Evolutionary conservation across 257 asterid species (phyloP).

Genomic region (Petrea volubilis): DNA sequence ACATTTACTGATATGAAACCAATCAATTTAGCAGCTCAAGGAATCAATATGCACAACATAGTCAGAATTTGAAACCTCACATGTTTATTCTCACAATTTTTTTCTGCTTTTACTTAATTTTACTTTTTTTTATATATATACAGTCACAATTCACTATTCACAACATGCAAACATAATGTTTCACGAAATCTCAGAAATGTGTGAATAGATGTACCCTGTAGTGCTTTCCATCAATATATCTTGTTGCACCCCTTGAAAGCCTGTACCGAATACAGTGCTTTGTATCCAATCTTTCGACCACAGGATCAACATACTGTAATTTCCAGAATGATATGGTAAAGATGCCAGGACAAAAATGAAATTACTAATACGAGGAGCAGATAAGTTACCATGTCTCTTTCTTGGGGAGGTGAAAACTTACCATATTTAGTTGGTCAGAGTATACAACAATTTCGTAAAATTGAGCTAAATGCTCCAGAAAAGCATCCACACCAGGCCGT

Average conservation of each 20-base stretch:
- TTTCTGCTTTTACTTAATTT: neutral
- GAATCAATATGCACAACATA: neutral
- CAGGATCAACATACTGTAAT: conserved; percentile 85
- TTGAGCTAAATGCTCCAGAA: conserved; percentile 82
- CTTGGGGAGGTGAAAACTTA: conserved; percentile 24
- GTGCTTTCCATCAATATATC: conserved; percentile 79
- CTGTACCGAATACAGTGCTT: conserved; percentile 67
- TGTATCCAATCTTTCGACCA: conserved; percentile 70
- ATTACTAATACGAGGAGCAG: neutral
- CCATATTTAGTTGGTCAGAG: conserved; percentile 72
- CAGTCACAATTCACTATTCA: neutral
- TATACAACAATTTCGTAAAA: conserved; percentile 77
- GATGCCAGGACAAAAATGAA: neutral
- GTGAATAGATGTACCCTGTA: conserved; percentile 59
- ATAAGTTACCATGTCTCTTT: neutral
- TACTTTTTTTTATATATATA: conserved; percentile 12
- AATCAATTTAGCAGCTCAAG: neutral
- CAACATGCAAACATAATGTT: neutral
- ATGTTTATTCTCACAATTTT: neutral
- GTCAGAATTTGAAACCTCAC: neutral
- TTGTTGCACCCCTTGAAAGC: conserved; percentile 79
- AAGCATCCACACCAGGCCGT: conserved; percentile 93
- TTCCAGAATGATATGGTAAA: conserved; percentile 10
- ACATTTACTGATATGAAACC: neutral
- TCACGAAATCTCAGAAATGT: conserved; percentile 11